Conservation (phyloP, 441 rosid species). For the Pelargonium australe region DNA sequence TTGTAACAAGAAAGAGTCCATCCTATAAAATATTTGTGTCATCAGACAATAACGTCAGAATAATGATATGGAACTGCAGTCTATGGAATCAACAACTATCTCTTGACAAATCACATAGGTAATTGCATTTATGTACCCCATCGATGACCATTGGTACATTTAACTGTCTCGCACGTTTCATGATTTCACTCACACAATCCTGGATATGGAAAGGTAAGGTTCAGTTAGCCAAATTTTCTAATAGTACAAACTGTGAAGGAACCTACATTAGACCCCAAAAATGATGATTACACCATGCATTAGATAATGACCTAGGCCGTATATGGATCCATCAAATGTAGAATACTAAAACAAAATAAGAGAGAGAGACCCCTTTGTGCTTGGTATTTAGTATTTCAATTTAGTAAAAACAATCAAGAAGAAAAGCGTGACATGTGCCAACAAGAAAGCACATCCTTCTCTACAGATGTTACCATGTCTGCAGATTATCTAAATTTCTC, state of each 20-base stretch:
- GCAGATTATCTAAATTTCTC: too few species aligned
- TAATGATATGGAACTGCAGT: not conserved
- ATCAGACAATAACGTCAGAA: not conserved
- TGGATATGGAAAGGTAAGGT: conserved; percentile 22
- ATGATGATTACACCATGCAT: too few species aligned
- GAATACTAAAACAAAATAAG: too few species aligned
- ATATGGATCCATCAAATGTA: too few species aligned
- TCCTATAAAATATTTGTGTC: conserved; percentile 40
- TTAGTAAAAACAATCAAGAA: too few species aligned
- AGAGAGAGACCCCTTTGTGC: too few species aligned
- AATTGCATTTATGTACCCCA: conserved; percentile 49
- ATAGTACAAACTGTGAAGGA: not conserved
- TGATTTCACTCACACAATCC: conserved; percentile 74
- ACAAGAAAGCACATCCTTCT: too few species aligned
- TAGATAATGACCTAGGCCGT: too few species aligned
- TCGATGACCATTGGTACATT: conserved; percentile 80
- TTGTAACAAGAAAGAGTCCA: conserved; percentile 78
- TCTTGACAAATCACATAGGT: conserved; percentile 3
- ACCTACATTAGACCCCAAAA: not conserved
- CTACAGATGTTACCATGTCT: too few species aligned
- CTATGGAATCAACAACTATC: conserved; percentile 8
- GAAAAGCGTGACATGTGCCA: too few species aligned
- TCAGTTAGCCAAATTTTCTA: not conserved
- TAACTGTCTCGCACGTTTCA: conserved; percentile 58
- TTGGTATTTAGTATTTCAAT: too few species aligned